Evolutionary conservation across 2,329 filamentous ascomycete species (phyloP).

Genomic region (Pseudogymnoascus sp.): DNA sequence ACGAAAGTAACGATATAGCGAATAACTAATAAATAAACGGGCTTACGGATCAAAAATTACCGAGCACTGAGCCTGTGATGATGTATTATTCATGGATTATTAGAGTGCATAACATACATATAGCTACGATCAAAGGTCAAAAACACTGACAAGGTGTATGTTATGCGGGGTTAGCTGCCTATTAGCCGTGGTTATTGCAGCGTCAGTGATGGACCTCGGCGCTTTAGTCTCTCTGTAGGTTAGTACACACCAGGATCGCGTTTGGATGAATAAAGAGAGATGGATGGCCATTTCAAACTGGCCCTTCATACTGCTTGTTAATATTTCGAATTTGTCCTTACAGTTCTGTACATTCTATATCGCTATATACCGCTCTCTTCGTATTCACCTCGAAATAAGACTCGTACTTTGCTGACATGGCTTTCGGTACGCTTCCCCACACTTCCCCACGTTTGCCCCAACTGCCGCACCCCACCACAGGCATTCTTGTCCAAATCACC

Average conservation of each 20-base stretch:
- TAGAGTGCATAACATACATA: background rate
- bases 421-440: slow-evolving; percentile 2
- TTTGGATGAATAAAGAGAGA: background rate
- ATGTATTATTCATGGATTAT: background rate
- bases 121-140: background rate
- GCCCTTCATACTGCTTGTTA: background rate
- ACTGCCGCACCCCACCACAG: background rate
- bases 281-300: background rate
- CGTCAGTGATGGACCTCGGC: background rate
- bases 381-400: background rate
- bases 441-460: slow-evolving; percentile 7
- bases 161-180: background rate
- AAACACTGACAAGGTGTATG: background rate
- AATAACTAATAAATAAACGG: background rate
- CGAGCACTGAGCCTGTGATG: background rate
- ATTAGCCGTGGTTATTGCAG: background rate
- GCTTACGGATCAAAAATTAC: background rate
- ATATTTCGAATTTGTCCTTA: background rate
- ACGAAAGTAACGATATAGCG: slow-evolving; percentile 8
- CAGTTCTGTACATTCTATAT: background rate
- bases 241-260: background rate
- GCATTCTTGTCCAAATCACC: background rate
- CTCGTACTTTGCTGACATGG: background rate
- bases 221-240: background rate
- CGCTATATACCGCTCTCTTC: background rate